Base-by-base conservation (phyloP, 495 filamentous ascomycete genomes). In the Recurvomyces mirabilis region DNA sequence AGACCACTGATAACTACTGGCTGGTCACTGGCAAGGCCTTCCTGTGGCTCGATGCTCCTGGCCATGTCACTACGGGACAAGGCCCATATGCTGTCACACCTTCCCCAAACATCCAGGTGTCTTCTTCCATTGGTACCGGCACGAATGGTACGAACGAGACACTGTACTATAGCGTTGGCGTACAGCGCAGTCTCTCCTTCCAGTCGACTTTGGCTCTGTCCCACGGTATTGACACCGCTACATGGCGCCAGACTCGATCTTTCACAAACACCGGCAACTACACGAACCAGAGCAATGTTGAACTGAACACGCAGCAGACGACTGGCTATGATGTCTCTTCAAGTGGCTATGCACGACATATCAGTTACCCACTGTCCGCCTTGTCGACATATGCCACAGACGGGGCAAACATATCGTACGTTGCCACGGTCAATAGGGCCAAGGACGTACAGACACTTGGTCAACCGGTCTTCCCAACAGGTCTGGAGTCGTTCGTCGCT, bases 21-120 rank as follows among this genome's bases (percentile, higher is more conserved):
- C 71, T 82, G 41, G 78, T 93, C 5, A 85, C 83, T 0, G 87
- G 84, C 5, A 89, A 85, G 38, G 70, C 93, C 15, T 88, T 93
- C 55, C 50, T 88, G 9, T 93, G 82, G 71, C 63, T 77, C 1
- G 75, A 78, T 47, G 50, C 65, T 0, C 42, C 55, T 11, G 58
- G 57, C 2, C 70, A 64, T n/a, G 56, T 74, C 28, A 76, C 78
- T 0, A 78, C 68, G 1, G 71, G 74, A 1, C 38, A 48, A 12
- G 20, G 40, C 1, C 71, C 66, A 1, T 48, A 41, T 2, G 49
- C 68, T 2, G 21, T 50, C 23, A 58, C 62, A 15, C 64, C 68
- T 7, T 40, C 48, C 7, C 76, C 76, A 0, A 53, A 43, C 12
- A 60, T 80, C 33, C 51, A 38, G 4, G 10, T 68, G 2, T 46